phyloP scores from a whole-genome alignment of 2,329 filamentous ascomycete genomes.

The Celoporthe dispersa region DNA sequence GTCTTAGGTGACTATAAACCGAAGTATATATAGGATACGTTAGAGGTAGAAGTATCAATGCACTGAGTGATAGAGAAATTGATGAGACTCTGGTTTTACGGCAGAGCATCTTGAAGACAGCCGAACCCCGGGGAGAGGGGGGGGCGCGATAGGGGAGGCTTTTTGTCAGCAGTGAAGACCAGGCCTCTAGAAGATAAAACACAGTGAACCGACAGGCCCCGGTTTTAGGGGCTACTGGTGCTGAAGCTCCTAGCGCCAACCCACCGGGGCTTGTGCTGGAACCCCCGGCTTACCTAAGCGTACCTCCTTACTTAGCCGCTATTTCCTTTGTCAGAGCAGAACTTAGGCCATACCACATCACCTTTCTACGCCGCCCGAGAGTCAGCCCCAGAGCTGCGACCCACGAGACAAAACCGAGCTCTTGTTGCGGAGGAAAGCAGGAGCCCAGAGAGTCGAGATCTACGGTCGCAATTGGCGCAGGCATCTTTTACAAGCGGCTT shows the following conservation, averaged over 20 bases:
- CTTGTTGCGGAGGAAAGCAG: neutral
- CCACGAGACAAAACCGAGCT: neutral
- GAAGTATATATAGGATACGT: neutral
- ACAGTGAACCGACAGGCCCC: neutral
- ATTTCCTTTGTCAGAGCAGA: slow-evolving; percentile 6
- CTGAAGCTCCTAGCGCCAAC: slow-evolving; percentile 13
- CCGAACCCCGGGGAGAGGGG: no score
- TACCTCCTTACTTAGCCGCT: slow-evolving; percentile 7
- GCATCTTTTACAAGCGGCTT: slow-evolving; percentile 21
- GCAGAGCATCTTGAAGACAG: neutral
- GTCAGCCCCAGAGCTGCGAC: slow-evolving; percentile 12
- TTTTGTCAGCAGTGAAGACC: slow-evolving; percentile 1
- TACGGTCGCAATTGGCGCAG: slow-evolving; percentile 19
- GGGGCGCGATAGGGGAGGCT: no score
- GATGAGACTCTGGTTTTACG: neutral
- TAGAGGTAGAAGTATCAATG: neutral
- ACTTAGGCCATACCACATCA: slow-evolving; percentile 17
- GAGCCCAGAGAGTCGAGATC: slow-evolving; percentile 1
- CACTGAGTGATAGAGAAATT: neutral
- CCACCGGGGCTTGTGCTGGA: neutral
- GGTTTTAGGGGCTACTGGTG: neutral
- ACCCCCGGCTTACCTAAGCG: slow-evolving; percentile 9
- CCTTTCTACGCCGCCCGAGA: neutral
- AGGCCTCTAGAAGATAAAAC: neutral
- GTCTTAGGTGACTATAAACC: no score